Evolutionary conservation across 2,329 filamentous ascomycete genomes (phyloP), one percentile per base, ranked within the genome.

Genomic region (Westerdykella aurantiaca): DNA sequence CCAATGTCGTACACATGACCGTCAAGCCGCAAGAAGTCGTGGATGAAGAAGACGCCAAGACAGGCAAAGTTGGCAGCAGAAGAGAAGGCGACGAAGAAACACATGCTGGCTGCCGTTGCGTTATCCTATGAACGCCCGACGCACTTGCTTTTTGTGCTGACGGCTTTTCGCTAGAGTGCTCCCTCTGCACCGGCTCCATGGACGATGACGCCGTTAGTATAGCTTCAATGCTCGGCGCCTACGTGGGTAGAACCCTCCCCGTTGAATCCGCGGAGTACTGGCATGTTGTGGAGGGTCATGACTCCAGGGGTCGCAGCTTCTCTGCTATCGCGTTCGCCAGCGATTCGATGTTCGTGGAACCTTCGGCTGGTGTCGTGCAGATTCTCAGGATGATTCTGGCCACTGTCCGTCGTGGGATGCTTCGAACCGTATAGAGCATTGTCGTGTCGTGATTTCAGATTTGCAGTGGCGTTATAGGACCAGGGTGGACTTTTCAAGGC

Each of bases 1-100:
- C 86, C 6, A 95, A 95, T 54, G 86, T 95, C 22, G 82, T 95
- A n/a, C 89, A 95, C 68, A 95, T 95, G 88, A 91, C 86, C 5
- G 82, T 95, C 56, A 86, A 87, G 56, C 89, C 89, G 2, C 85
- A 89, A 61, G 88, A 95, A 61, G 78, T 85, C 33, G 73, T 91
- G 48, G 84, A 94, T 52, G 88, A 93, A 59, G 81, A 84, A 52
- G 85, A 88, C 54, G 82, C 85, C 44, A 85, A 83, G 61, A 78
- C 79, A 29, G 76, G 78, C 46, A 86, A 84, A 65, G 68, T 71
- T 40, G 68, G 71, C 21, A 57, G 46, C 51, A 57, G 69, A 34
- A 71, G 78, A 48, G 80, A 81, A 37, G 73, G 73, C 22, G 72
- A 73, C 31, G 78, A 81, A 47, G 70, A 73, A 51, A 77, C 72